A percentile compares a stretch with the other conserved stretches of the same genome.
phyloP scores from a whole-genome alignment of 2,329 filamentous ascomycete genomes.

The Juglanconis oblonga region DNA sequence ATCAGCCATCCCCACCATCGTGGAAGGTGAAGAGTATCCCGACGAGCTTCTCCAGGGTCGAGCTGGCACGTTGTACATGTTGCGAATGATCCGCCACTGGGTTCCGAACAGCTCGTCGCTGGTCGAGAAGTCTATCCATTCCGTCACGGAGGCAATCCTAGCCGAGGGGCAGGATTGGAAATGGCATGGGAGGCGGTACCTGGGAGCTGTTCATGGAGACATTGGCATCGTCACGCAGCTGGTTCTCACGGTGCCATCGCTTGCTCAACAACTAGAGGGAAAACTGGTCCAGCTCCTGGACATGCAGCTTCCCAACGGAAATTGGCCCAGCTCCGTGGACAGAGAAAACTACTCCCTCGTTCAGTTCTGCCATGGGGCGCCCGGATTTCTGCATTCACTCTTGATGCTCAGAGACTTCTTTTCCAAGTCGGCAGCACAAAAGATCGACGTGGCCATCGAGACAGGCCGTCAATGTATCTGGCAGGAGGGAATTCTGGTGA shows the following conservation, averaged over 20 bases:
- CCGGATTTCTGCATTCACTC: conserved; percentile 55
- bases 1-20: conserved; percentile 33
- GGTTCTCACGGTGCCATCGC: conserved; percentile 53
- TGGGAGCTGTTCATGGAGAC: conserved; percentile 66
- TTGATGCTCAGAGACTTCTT: conserved; percentile 49
- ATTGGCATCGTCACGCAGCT: conserved; percentile 71
- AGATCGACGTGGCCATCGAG: conserved; percentile 46
- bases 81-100: conserved; percentile 59
- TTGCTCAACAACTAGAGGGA: conserved; percentile 51
- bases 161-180: conserved; percentile 52
- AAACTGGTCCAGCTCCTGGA: conserved; percentile 55
- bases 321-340: conserved; percentile 26
- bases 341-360: conserved; percentile 35
- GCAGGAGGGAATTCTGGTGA: conserved; percentile 54
- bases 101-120: conserved; percentile 48
- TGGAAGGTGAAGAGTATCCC: conserved; percentile 36
- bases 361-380: conserved; percentile 60
- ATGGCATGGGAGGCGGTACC: conserved; percentile 60
- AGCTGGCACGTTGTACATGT: conserved; percentile 65
- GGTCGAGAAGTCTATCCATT: conserved; percentile 51
- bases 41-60: conserved; percentile 67
- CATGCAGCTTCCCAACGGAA: conserved; percentile 47
- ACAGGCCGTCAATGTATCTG: conserved; percentile 48
- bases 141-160: conserved; percentile 60
- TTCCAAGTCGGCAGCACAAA: conserved; percentile 45